Evolutionary conservation across 1,284 basidiomycete genomes (phyloP), one percentile per base, ranked within the genome.

Genomic region (Ustilago vetiveriae): DNA sequence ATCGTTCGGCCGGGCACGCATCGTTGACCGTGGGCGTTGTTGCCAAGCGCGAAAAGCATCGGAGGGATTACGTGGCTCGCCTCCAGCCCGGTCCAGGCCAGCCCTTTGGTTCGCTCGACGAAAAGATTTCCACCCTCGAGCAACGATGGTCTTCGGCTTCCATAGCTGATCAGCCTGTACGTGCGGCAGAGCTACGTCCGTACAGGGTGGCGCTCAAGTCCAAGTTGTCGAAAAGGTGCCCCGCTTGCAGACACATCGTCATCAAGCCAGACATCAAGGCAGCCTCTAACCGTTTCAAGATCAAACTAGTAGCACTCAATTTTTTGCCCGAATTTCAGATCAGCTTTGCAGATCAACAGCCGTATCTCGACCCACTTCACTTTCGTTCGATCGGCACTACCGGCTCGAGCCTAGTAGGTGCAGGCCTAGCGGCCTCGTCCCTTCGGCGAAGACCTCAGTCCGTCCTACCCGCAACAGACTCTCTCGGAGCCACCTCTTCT

Each of bases 211-310:
- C 92, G 0, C 86, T 98, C 3, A 90, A 91, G 65, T 91, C 93
- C 0, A 98, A 98, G 83, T 88, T 91, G 45, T 93, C 93, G 3
- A 98, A 98, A 83, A 90, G 96, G 6, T 99, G 96, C 84, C 90
- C 92, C 6, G 87, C 87, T 3, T 99, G 96, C 82, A 89, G 91
- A 14, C 95, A 98, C 83, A 95, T 98, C 72, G 87, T 98, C 60
- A 95, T 98, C 83, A 96, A 97, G 79, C 96, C 96, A 1, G 96
- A 99, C 82, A 91, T 94, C 76, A 98, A 98, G 82, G 90, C 94
- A 0, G 90, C 92, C 74, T 92, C 91, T 6, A 90, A 92, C 29
- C 88, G 92, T 6, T 97, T 90, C 87, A 98, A 98, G 84, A 98
- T 98, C 84, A 97, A 96, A 82, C 89, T 97, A 41, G 91, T 95